Conservation (phyloP, 2,329 filamentous ascomycete genomes). For the Chaetoscypha palmicola region DNA sequence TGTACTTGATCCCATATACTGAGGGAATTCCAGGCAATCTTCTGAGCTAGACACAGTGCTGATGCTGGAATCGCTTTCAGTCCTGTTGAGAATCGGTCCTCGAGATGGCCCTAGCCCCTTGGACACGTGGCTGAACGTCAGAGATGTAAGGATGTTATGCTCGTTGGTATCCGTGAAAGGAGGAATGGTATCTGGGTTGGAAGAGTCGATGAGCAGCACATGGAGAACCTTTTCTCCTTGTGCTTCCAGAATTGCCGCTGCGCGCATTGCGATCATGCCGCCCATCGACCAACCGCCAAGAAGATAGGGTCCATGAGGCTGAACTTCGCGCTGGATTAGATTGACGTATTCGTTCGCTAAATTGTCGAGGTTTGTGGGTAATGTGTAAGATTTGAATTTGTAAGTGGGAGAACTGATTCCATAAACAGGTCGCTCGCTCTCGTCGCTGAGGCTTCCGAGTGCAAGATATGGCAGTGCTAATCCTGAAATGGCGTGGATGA, state of each 20-base stretch:
- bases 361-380: background rate
- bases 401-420: constrained; percentile 2
- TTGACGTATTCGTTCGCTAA: constrained; percentile 1
- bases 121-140: constrained; percentile 1
- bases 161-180: constrained; percentile 1
- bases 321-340: constrained; percentile 2
- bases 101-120: background rate
- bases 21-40: background rate
- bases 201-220: background rate
- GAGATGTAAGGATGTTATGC: constrained; percentile 1
- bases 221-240: constrained; percentile 3
- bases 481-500: constrained; percentile 3
- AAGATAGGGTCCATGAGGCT: constrained; percentile 1
- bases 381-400: constrained; percentile 1
- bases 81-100: background rate
- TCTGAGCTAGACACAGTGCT: background rate
- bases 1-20: background rate
- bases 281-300: constrained; percentile 3
- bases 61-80: constrained; percentile 2
- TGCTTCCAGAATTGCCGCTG: background rate
- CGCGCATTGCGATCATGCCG: background rate
- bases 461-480: constrained; percentile 3
- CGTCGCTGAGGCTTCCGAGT: constrained; percentile 1
- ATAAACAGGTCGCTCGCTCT: background rate
- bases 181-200: constrained; percentile 3